Evolutionary conservation across 352 stramenopile species (phyloP), one percentile per base, ranked within the genome.

Genomic region (Blastocystis sp.): DNA sequence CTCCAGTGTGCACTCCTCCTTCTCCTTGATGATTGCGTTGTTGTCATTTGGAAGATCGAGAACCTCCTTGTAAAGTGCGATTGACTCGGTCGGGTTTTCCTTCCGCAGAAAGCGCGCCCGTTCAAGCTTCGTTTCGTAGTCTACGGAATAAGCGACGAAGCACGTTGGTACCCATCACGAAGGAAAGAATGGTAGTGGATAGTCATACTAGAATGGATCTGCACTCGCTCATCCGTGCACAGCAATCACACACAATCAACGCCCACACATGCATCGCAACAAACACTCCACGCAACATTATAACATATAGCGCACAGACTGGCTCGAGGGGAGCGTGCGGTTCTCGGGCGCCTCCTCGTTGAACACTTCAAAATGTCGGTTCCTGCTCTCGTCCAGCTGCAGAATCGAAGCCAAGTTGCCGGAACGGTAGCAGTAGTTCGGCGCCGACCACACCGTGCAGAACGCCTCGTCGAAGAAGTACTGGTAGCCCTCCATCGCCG

Each of bases 401-500:
- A 99, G 89, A 89, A 99, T 98, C 38, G 95, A 94, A 9, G 96
- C 96, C 6, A 98, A 94, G 88, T 99, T 99, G 38, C 96, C 96
- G 87, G 95, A 99, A 86, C 95, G 91, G 90, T 98, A 98, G 88
- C 91, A 94, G 85, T 84, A 78, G 53, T 63, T 75, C 11, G 46
- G 46, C 18, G 46, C 46, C 18, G 46, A 75, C 38, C 46, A 75
- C 34, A 84, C 57, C 21, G 76, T 79, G 24, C 76, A 86, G 0
- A 86, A 8, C n/a, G 18, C 65, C 9, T 36, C 24, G 0, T 88
- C 36, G 44, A 95, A 95, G 91, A 94, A 94, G 88, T 94, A 94
- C 88, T 94, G 93, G 90, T 93, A 94, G n/a, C 92, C 92, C 88
- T 94, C 92, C 87, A 94, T 91, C 69, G 93, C 91, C 61, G 94